Base-by-base conservation (phyloP, 805 yeast species). In the Ogataea kodamae region DNA sequence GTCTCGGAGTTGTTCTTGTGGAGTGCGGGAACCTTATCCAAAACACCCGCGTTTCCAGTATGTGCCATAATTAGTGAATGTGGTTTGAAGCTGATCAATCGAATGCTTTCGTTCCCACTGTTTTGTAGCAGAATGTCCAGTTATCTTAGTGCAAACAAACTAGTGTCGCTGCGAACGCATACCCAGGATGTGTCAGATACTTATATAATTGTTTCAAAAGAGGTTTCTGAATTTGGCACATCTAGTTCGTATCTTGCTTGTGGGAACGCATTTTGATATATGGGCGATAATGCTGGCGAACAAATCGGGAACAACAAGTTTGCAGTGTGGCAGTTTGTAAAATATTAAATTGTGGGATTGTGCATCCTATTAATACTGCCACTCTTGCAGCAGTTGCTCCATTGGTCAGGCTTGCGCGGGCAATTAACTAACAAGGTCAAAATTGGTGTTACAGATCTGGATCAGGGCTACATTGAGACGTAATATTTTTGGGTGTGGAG, bases 131-230 rank as follows among this genome's bases (percentile, higher is more conserved):
- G 33, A 30, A 16, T 25, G 25, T 22, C 28, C 22, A 28, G 24
- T n/a, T 18, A 14, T 21, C 19, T 30, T 20, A 26, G 33, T 30
- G 23, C 18, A 15, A 27, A 16, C 11, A 30, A 23, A 25, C 25
- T 29, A 10, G 22, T 29, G 38, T 35, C 24, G 29, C 38, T 24
- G 14, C 22, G 25, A 25, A 19, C 18, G 18, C 30, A 14, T 30
- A 33, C 28, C 22, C 18, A 24, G 38, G 38, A 35, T 35, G 38
- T 35, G 33, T 35, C 38, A 35, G 30, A 29, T 35, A 35, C 38
- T 35, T 35, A 35, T 35, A 35, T 25, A 13, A 11, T 25, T 35
- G 38, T 35, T 35, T 35, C 38, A 35, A 35, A 25, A 35, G 26
- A 9, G 23, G 38, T 20, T 18, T 28, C 33, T 20, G 8, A 24